Conservation (phyloP, 169 alveolate species). For the Babesia bigemina region DNA sequence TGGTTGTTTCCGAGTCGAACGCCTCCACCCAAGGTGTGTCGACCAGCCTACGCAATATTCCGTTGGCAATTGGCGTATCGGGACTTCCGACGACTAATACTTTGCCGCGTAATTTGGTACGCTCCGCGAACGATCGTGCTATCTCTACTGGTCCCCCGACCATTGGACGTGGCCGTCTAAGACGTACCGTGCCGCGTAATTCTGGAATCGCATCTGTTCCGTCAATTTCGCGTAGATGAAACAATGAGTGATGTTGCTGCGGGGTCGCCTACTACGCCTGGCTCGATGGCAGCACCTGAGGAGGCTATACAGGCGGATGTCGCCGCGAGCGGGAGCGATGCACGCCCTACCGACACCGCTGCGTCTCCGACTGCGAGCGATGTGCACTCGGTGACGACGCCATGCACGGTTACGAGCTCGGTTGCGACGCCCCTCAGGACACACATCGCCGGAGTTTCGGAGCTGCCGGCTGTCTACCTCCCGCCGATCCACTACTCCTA, state of each 20-base stretch:
- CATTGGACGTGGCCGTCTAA: too few relatives aligned
- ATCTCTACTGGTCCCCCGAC: too few relatives aligned
- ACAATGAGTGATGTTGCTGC: slow-evolving; percentile 6
- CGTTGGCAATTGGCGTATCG: too few relatives aligned
- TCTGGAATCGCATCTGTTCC: not conserved
- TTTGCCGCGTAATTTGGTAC: too few relatives aligned
- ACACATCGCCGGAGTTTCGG: slow-evolving; percentile 11
- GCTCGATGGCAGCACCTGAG: not conserved
- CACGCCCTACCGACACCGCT: slow-evolving; percentile 12
- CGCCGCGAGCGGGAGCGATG: not conserved
- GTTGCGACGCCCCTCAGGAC: not conserved
- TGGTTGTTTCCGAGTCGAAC: not conserved
- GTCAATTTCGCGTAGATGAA: not conserved
- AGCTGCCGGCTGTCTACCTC: slow-evolving; percentile 65
- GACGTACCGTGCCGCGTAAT: not conserved
- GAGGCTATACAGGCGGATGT: not conserved
- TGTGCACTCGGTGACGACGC: not conserved
- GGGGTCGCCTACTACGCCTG: not conserved
- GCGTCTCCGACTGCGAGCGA: slow-evolving; percentile 8
- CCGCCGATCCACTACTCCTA: slow-evolving; percentile 67
- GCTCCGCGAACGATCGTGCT: too few relatives aligned
- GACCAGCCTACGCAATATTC: too few relatives aligned
- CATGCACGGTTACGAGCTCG: not conserved
- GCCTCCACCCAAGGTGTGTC: too few relatives aligned
- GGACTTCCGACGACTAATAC: too few relatives aligned